phyloP scores from a whole-genome alignment of 108 stramenopile genomes.

The Discostella pseudostelligera region DNA sequence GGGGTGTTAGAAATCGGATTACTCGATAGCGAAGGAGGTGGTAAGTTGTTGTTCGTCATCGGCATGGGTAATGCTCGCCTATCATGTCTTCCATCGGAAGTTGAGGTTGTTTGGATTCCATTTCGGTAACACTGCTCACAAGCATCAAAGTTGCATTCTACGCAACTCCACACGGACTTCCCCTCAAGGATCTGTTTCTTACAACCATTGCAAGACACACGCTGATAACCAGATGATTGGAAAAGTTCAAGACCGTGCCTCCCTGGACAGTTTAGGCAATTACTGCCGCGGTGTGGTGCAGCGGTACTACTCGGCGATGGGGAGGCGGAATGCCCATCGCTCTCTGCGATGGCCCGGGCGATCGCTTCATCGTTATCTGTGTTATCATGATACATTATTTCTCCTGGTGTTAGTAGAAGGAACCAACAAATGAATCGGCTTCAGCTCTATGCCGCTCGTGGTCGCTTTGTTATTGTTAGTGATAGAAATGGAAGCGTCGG shows the following conservation, averaged over 20 bases:
- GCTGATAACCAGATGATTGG: conserved; percentile 24
- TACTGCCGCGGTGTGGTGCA: not conserved
- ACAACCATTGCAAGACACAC: conserved; percentile 43
- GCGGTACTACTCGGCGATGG: not conserved
- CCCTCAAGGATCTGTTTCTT: conserved; percentile 11
- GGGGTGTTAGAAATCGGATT: conserved; percentile 17
- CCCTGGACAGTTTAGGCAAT: conserved; percentile 25
- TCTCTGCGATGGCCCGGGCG: conserved; percentile 48
- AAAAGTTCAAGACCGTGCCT: conserved; percentile 33
- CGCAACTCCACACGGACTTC: conserved; percentile 34
- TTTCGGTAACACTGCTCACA: conserved; percentile 26
- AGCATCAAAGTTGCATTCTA: conserved; percentile 34
- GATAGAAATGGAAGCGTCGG: too few relatives aligned
- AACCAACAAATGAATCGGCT: too few relatives aligned
- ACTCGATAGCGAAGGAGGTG: conserved; percentile 12
- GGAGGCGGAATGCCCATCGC: conserved; percentile 6
- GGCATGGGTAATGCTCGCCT: not conserved
- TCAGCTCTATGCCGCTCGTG: too few relatives aligned
- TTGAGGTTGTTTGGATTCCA: conserved; percentile 6
- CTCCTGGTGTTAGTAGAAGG: too few relatives aligned
- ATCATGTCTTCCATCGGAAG: conserved; percentile 2
- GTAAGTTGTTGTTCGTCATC: conserved; percentile 12
- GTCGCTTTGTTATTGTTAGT: too few relatives aligned
- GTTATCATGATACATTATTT: too few relatives aligned
- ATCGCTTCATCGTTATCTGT: conserved; percentile 49